These are phyloP conservation scores for Ramularia endophylla DNA, from an alignment of 2,329 filamentous ascomycete genomes.

Conservation along the genomic window DNA sequence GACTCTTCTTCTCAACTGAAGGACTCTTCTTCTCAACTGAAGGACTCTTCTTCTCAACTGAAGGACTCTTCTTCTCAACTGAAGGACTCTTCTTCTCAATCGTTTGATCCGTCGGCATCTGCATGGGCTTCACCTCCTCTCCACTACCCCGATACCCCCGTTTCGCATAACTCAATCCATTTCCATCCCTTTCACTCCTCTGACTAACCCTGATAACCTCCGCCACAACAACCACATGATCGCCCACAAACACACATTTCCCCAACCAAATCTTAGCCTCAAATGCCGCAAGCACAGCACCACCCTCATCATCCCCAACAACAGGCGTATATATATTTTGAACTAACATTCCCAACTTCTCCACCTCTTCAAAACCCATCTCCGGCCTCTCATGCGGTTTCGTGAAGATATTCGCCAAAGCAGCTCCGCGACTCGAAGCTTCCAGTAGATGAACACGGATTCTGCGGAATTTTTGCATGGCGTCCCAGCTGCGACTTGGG, in stretches of 20 bases:
- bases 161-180: slow-evolving; percentile 18
- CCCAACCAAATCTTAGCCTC: slow-evolving; percentile 33
- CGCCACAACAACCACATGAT: slow-evolving; percentile 1
- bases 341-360: not conserved
- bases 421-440: slow-evolving; percentile 25
- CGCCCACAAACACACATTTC: slow-evolving; percentile 20
- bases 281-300: slow-evolving; percentile 26
- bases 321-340: slow-evolving; percentile 1
- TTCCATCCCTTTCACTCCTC: not conserved
- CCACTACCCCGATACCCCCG: slow-evolving; percentile 15
- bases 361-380: slow-evolving; percentile 17
- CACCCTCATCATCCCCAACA: slow-evolving; percentile 4
- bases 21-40: too few relatives aligned
- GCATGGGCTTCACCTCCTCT: slow-evolving; percentile 2
- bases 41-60: too few relatives aligned
- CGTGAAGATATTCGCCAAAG: slow-evolving; percentile 30
- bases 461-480: slow-evolving; percentile 37
- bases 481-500: slow-evolving; percentile 51
- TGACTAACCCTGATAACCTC: slow-evolving; percentile 22
- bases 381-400: slow-evolving; percentile 17
- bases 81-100: too few relatives aligned
- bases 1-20: too few relatives aligned
- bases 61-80: too few relatives aligned
- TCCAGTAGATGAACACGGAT: slow-evolving; percentile 50
- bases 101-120: too few relatives aligned